Percentiles rank a stretch among this genome's conserved stretches.
These are phyloP conservation scores for Nicotiana benthamiana DNA, from an alignment of 257 asterid species.

Conservation along the genomic window DNA sequence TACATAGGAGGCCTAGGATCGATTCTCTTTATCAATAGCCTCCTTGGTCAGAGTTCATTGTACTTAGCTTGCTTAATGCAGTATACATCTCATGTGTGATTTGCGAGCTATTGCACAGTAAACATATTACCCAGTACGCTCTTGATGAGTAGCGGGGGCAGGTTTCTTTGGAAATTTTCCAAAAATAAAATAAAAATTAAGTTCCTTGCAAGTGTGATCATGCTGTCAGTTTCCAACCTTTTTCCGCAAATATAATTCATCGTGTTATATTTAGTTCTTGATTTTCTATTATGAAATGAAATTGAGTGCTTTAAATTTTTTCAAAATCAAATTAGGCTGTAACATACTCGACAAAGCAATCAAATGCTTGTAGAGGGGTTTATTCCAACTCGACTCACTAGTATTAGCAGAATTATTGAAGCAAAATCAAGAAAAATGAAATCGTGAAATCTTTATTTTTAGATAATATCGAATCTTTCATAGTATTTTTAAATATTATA, in stretches of 20 bases:
- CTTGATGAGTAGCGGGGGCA: no score
- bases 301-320: background rate
- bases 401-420: background rate
- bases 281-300: background rate
- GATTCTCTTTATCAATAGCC: no score
- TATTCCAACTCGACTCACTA: background rate
- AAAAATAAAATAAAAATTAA: no score
- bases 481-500: no score
- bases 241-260: background rate
- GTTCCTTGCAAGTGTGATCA: background rate
- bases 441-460: background rate
- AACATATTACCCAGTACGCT: no score
- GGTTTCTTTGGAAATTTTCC: no score
- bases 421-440: background rate
- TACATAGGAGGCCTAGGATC: no score
- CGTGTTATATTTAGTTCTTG: background rate
- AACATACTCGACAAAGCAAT: background rate
- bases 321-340: background rate
- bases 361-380: conserved; percentile 1
- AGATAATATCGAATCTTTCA: background rate
- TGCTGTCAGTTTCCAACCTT: background rate
- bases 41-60: no score
- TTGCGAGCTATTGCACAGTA: no score
- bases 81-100: no score
- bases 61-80: no score